Percentiles rank a stretch among this genome's conserved stretches.
phyloP scores from a whole-genome alignment of 108 stramenopile genomes.

The Fistulifera solaris region DNA sequence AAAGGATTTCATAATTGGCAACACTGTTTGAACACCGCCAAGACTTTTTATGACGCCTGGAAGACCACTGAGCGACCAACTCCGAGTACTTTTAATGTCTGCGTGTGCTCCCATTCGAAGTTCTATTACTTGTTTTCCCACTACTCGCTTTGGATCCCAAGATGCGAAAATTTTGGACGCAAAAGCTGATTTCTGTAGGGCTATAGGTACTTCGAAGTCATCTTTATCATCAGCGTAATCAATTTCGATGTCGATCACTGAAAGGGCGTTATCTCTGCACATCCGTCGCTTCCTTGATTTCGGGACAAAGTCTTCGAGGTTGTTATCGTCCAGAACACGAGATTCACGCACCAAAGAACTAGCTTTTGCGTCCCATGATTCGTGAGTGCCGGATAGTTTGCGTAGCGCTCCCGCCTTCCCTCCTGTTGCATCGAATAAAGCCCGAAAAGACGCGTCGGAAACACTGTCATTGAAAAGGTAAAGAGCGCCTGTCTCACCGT shows the following conservation, averaged over 20 bases:
- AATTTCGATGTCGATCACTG: slow-evolving; percentile 14
- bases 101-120: slow-evolving; percentile 48
- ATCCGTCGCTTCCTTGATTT: slow-evolving; percentile 6
- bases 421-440: slow-evolving; percentile 43
- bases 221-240: slow-evolving; percentile 3
- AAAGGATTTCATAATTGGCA: slow-evolving; percentile 34
- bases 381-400: background rate
- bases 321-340: slow-evolving; percentile 14
- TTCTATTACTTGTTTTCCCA: slow-evolving; percentile 31
- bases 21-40: slow-evolving; percentile 57
- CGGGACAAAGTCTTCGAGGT: slow-evolving; percentile 30
- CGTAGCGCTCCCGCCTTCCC: slow-evolving; percentile 19
- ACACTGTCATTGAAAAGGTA: slow-evolving; percentile 61
- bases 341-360: slow-evolving; percentile 14
- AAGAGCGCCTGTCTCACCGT: slow-evolving; percentile 60
- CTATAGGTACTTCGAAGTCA: slow-evolving; percentile 9
- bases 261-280: background rate
- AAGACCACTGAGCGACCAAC: slow-evolving; percentile 39
- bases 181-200: slow-evolving; percentile 30
- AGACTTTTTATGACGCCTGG: slow-evolving; percentile 53
- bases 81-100: slow-evolving; percentile 18
- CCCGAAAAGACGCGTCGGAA: slow-evolving; percentile 57
- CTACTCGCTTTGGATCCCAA: slow-evolving; percentile 57
- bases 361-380: slow-evolving; percentile 13
- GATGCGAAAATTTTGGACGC: slow-evolving; percentile 51